Evolutionary conservation across 805 yeast species (phyloP).

Genomic region (Candida ovalis): DNA sequence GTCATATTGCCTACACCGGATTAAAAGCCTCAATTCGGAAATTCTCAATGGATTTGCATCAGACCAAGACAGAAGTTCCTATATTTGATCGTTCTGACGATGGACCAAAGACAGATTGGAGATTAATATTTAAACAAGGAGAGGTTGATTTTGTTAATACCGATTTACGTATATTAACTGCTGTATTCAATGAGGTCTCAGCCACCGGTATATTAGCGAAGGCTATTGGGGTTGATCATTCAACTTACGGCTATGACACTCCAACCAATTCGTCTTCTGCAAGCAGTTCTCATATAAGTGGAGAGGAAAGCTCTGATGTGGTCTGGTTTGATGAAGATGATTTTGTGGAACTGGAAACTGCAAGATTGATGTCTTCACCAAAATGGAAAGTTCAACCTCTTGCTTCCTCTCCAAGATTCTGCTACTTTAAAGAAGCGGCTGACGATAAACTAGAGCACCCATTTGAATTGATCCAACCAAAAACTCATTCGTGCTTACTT

Average conservation of each 20-base stretch:
- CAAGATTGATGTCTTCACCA: slow-evolving; percentile 36
- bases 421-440: slow-evolving; percentile 53
- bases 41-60: slow-evolving; percentile 65
- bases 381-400: slow-evolving; percentile 50
- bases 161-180: slow-evolving; percentile 64
- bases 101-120: slow-evolving; percentile 42
- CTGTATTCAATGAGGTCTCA: slow-evolving; percentile 57
- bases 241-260: slow-evolving; percentile 15
- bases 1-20: slow-evolving; percentile 59
- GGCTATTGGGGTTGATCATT: slow-evolving; percentile 27
- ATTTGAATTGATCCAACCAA: slow-evolving; percentile 49
- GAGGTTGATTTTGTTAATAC: slow-evolving; percentile 64
- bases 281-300: slow-evolving; percentile 6
- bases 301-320: slow-evolving; percentile 12
- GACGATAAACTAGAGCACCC: slow-evolving; percentile 45
- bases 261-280: slow-evolving; percentile 17
- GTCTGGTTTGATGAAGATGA: slow-evolving; percentile 76
- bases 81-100: slow-evolving; percentile 35
- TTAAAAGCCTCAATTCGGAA: slow-evolving; percentile 55
- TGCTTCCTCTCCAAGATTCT: slow-evolving; percentile 51
- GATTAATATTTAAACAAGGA: slow-evolving; percentile 64
- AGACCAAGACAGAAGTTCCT: slow-evolving; percentile 41
- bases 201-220: slow-evolving; percentile 39
- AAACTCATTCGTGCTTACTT: slow-evolving; percentile 64
- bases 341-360: slow-evolving; percentile 63